A percentile compares a stretch with the other conserved stretches of the same genome.
Conservation (phyloP, 2,329 filamentous ascomycete species). For the Paramyrothecium sp. region DNA sequence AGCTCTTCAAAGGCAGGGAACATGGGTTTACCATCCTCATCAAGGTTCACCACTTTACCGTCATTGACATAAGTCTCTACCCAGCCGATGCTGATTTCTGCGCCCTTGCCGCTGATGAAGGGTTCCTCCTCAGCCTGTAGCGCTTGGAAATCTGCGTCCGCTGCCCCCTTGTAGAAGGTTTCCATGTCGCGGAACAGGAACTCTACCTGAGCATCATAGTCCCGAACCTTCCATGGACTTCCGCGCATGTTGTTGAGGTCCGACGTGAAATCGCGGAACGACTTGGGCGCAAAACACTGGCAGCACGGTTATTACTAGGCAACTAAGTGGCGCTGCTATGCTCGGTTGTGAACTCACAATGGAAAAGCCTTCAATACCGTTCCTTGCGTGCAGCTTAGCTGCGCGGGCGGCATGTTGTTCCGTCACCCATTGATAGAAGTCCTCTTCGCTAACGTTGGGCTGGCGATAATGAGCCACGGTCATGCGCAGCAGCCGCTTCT, state of each 20-base stretch:
- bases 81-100: slow-evolving; percentile 3
- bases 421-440: not conserved
- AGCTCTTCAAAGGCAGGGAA: slow-evolving; percentile 13
- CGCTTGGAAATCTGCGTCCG: slow-evolving; percentile 4
- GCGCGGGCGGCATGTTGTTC: not conserved
- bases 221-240: not conserved
- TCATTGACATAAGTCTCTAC: slow-evolving; percentile 3
- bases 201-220: slow-evolving; percentile 3
- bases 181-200: slow-evolving; percentile 6
- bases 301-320: too few species aligned
- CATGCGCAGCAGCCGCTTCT: not conserved
- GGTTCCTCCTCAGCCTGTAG: slow-evolving; percentile 1
- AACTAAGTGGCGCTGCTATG: too few species aligned
- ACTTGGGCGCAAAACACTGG: not conserved
- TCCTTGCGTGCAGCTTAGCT: not conserved
- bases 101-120: not conserved
- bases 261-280: not conserved
- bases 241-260: not conserved
- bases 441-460: not conserved
- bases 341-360: not conserved
- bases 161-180: not conserved
- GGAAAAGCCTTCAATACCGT: not conserved
- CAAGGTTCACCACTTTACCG: slow-evolving; percentile 2
- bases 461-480: slow-evolving; percentile 1
- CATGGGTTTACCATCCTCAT: not conserved